Base-by-base conservation (phyloP, 2,329 filamentous ascomycete species). In the Trichoderma gracile region DNA sequence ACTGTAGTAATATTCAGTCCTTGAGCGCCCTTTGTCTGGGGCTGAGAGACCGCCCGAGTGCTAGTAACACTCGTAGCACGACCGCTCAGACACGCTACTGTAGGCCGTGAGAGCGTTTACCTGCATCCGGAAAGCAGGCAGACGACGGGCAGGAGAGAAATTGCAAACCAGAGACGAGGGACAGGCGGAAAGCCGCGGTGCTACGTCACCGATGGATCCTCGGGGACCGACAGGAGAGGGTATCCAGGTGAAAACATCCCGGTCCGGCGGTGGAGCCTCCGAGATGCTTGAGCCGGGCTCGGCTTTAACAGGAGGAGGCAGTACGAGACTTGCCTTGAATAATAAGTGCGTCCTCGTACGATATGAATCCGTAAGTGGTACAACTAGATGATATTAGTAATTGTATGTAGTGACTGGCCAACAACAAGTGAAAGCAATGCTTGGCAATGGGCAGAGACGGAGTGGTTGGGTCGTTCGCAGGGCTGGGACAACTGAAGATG, bases 11-110 rank as follows among this genome's bases (percentile, higher is more conserved):
- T n/a, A n/a, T 38, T 14, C 10, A 10, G 5, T 10, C 14, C 56
- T 42, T 15, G 19, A 33, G 33, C 17, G 30, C 21, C 12, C 5
- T 17, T 5, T 50, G 45, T 50, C 56, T 60, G 21, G 47, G 58
- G 49, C 40, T 3, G 7, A 60, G 21, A 38, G 33, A 38, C 33
- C 33, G 33, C 33, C 33, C 10, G 14, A 38, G 33, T 38, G 33
- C 33, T 38, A 38, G 12, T 5, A 38, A n/a, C n/a, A n/a, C n/a
- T n/a, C n/a, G 25, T 27, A 5, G 7, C 7, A 38, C 3, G 10
- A 21, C 57, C 25, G 33, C 59, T 55, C 21, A 43, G 21, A 55
- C 53, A 25, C 60, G 53, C 60, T 63, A 63, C 60, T 63, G 60
- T 63, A 14, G 52, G 52, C 23, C 42, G 2, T 63, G 60, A 56